phyloP scores from a whole-genome alignment of 2,329 filamentous ascomycete species.

The Xylaria sp. region DNA sequence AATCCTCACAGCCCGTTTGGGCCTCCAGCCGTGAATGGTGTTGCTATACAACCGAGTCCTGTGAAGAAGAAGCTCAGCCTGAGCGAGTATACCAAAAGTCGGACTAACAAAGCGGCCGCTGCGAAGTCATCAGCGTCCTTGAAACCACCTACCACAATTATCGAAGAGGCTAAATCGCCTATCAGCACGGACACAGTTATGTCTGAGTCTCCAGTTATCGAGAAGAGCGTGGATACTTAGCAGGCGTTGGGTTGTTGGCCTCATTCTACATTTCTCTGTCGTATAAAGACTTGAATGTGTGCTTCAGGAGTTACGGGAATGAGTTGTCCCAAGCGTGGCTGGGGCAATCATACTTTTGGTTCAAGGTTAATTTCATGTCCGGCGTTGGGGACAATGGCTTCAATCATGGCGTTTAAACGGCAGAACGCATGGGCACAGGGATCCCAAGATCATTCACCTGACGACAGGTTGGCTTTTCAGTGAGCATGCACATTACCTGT shows the following conservation, averaged over 20 bases:
- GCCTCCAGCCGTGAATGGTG: slow-evolving; percentile 56
- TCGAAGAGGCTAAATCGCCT: slow-evolving; percentile 56
- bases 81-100: slow-evolving; percentile 72
- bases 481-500: slow-evolving; percentile 9
- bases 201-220: slow-evolving; percentile 50
- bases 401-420: slow-evolving; percentile 29
- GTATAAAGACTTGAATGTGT: slow-evolving; percentile 30
- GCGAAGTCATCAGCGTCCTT: slow-evolving; percentile 55
- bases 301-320: slow-evolving; percentile 32
- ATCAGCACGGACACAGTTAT: slow-evolving; percentile 50
- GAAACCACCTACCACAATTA: slow-evolving; percentile 53
- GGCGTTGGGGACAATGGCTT: slow-evolving; percentile 43
- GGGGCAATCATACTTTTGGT: slow-evolving; percentile 14
- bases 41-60: slow-evolving; percentile 64
- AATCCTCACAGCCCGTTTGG: slow-evolving; percentile 58
- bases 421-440: slow-evolving; percentile 10
- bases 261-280: slow-evolving; percentile 17
- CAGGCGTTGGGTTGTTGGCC: background rate
- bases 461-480: slow-evolving; percentile 14
- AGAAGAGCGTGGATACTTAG: slow-evolving; percentile 47
- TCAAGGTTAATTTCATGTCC: slow-evolving; percentile 36
- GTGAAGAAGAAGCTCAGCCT: slow-evolving; percentile 75
- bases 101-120: slow-evolving; percentile 65
- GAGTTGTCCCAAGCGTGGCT: slow-evolving; percentile 19
- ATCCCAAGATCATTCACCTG: slow-evolving; percentile 22